Conservation (phyloP, 306 rosid genomes). For the Vigna mungo region DNA sequence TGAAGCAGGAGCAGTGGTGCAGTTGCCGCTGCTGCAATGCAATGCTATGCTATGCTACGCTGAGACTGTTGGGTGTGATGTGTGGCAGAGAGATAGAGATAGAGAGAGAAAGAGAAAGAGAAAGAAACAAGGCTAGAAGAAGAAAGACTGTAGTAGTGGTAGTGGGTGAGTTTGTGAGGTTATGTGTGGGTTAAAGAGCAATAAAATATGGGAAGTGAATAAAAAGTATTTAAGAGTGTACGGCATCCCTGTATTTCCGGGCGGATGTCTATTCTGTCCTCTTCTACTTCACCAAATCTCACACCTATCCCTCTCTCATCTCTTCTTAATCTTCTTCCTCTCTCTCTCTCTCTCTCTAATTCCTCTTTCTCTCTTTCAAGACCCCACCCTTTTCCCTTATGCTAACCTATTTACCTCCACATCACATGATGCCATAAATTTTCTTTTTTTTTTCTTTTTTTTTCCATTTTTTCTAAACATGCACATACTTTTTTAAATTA, state of each 20-base stretch:
- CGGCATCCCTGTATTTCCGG: slow-evolving; percentile 94
- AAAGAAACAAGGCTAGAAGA: slow-evolving; percentile 23
- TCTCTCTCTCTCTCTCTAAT: too few relatives aligned
- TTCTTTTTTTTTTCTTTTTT: too few relatives aligned
- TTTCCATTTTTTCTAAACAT: too few relatives aligned
- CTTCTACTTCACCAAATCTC: slow-evolving; percentile 85
- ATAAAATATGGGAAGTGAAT: slow-evolving; percentile 49
- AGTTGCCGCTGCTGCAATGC: slow-evolving; percentile 69
- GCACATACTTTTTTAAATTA: too few relatives aligned
- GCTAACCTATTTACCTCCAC: too few relatives aligned
- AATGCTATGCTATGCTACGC: slow-evolving; percentile 59
- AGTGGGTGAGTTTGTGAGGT: slow-evolving; percentile 44
- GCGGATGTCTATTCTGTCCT: slow-evolving; percentile 98
- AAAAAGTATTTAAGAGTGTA: slow-evolving; percentile 57
- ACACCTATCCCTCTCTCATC: slow-evolving; percentile 58
- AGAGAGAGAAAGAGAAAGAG: slow-evolving; percentile 47
- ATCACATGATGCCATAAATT: too few relatives aligned
- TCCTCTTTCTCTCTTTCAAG: neutral
- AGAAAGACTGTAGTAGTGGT: slow-evolving; percentile 47
- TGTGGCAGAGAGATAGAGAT: slow-evolving; percentile 70
- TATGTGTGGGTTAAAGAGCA: slow-evolving; percentile 51
- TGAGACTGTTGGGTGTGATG: slow-evolving; percentile 88
- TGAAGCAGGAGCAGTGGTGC: slow-evolving; percentile 67
- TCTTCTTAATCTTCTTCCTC: neutral
- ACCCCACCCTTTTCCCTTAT: too few relatives aligned